These are phyloP conservation scores for Craterostigma plantagineum DNA, from an alignment of 257 asterid species.

Conservation along the genomic window DNA sequence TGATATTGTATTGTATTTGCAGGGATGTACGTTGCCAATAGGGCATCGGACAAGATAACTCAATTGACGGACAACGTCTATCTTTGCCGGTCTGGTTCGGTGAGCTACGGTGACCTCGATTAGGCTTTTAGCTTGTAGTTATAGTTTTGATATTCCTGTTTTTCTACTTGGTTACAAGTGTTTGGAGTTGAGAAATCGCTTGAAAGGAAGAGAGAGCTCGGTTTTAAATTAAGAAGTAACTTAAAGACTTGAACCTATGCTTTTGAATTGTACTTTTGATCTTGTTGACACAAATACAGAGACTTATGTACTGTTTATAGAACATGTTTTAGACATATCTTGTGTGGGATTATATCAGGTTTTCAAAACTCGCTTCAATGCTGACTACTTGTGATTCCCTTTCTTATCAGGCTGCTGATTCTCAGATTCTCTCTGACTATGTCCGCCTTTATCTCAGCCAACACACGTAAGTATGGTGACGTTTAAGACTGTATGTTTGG, in stretches of 20 bases:
- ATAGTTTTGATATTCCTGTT: too few relatives aligned
- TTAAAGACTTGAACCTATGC: too few relatives aligned
- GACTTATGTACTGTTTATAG: too few relatives aligned
- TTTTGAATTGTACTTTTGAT: too few relatives aligned
- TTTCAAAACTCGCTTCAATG: too few relatives aligned
- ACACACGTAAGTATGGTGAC: slow-evolving; percentile 45
- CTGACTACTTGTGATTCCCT: too few relatives aligned
- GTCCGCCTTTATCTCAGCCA: slow-evolving; percentile 71
- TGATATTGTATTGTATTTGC: slow-evolving; percentile 8
- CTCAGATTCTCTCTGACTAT: slow-evolving; percentile 66
- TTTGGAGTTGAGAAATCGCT: too few relatives aligned
- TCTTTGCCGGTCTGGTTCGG: slow-evolving; percentile 77
- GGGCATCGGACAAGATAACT: slow-evolving; percentile 87
- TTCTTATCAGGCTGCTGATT: slow-evolving; percentile 59
- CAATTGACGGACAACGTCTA: slow-evolving; percentile 81
- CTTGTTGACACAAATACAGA: background rate
- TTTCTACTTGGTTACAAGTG: too few relatives aligned
- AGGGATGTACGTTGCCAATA: slow-evolving; percentile 88
- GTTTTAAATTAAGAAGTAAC: too few relatives aligned
- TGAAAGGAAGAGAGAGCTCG: too few relatives aligned
- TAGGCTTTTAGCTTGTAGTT: background rate
- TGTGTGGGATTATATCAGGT: too few relatives aligned
- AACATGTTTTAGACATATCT: too few relatives aligned
- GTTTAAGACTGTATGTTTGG: background rate
- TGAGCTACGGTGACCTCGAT: slow-evolving; percentile 6